A percentile compares a stretch with the other conserved stretches of the same genome.
Conservation (phyloP, 2,329 filamentous ascomycete genomes). For the Lecanoromycetidae sp. region DNA sequence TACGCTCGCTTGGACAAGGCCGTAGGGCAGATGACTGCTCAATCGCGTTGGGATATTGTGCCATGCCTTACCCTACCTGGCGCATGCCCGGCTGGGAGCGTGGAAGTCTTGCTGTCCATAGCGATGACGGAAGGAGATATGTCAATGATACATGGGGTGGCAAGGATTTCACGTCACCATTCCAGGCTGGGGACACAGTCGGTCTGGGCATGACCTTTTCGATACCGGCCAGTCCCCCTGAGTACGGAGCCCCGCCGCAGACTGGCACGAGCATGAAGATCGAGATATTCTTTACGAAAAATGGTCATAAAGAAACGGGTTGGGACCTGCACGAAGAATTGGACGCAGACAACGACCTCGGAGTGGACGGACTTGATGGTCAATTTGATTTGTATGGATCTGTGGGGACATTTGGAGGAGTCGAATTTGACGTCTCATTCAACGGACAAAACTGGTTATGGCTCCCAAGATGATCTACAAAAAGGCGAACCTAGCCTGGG, state of each 20-base stretch:
- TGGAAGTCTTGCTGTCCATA: slow-evolving; percentile 48
- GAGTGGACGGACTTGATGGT: slow-evolving; percentile 55
- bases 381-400: slow-evolving; percentile 52
- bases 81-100: slow-evolving; percentile 53
- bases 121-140: slow-evolving; percentile 51
- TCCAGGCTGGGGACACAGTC: slow-evolving; percentile 43
- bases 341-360: slow-evolving; percentile 41
- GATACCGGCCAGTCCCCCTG: slow-evolving; percentile 28
- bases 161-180: slow-evolving; percentile 43
- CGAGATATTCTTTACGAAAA: slow-evolving; percentile 48
- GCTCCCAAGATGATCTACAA: slow-evolving; percentile 19
- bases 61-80: slow-evolving; percentile 50
- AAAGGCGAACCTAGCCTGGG: neutral
- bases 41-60: slow-evolving; percentile 47
- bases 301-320: slow-evolving; percentile 38
- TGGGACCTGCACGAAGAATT: slow-evolving; percentile 52
- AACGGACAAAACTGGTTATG: slow-evolving; percentile 37
- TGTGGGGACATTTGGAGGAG: slow-evolving; percentile 49
- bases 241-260: slow-evolving; percentile 22
- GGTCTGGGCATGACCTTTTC: slow-evolving; percentile 47
- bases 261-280: slow-evolving; percentile 28
- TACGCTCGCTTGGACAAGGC: slow-evolving; percentile 33
- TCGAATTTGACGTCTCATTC: slow-evolving; percentile 48
- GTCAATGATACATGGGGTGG: slow-evolving; percentile 52
- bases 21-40: slow-evolving; percentile 37